Evolutionary conservation across 352 stramenopile species (phyloP).

Genomic region (Phytophthora pini): DNA sequence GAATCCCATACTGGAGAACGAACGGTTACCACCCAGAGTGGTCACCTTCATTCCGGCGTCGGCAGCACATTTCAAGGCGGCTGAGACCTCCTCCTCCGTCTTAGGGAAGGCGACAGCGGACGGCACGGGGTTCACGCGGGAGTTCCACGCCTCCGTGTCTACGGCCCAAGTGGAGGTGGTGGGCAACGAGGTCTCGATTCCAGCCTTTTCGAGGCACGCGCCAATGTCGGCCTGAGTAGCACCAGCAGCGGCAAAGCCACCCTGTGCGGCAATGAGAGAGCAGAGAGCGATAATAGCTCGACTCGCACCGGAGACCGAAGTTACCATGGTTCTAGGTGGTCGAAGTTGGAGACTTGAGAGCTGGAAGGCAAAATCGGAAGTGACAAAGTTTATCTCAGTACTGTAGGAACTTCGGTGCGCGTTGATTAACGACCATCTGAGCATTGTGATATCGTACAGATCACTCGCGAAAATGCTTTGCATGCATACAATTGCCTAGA

Average conservation of each 20-base stretch:
- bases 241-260: slow-evolving; percentile 13
- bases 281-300: slow-evolving; percentile 32
- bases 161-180: slow-evolving; percentile 29
- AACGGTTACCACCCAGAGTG: slow-evolving; percentile 34
- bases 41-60: slow-evolving; percentile 30
- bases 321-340: slow-evolving; percentile 26
- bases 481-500: neutral
- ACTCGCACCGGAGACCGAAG: slow-evolving; percentile 18
- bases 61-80: slow-evolving; percentile 31
- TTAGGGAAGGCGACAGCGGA: slow-evolving; percentile 33
- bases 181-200: slow-evolving; percentile 28
- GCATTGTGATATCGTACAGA: neutral
- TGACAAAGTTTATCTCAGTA: slow-evolving; percentile 11
- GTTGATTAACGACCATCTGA: neutral
- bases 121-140: slow-evolving; percentile 27
- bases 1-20: slow-evolving; percentile 41
- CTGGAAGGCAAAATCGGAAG: slow-evolving; percentile 20
- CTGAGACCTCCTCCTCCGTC: slow-evolving; percentile 26
- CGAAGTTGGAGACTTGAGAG: slow-evolving; percentile 21
- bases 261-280: slow-evolving; percentile 30
- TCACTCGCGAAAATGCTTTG: neutral
- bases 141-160: slow-evolving; percentile 39
- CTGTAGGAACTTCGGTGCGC: neutral
- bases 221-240: slow-evolving; percentile 14
- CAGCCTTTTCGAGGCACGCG: slow-evolving; percentile 19